Evolutionary conservation across 83 land plant genomes (phyloP).

Genomic region (Larix sibirica): DNA sequence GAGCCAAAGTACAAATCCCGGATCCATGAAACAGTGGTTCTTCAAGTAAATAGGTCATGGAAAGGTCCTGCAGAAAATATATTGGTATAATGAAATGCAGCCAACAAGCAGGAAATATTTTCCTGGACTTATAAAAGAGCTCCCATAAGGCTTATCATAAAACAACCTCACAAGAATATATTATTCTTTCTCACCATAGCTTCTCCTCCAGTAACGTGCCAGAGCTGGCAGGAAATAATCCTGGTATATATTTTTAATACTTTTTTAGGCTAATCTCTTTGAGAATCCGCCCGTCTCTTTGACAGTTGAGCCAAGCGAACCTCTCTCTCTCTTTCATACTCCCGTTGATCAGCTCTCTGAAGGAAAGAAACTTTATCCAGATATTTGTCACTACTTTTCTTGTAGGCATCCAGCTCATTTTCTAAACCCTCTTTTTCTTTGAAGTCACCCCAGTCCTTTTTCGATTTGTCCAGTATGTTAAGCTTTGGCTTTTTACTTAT

Average conservation of each 20-base stretch:
- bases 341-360: conserved; percentile 82
- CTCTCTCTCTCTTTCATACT: conserved; percentile 89
- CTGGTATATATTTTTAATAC: not conserved
- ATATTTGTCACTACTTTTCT: conserved; percentile 96
- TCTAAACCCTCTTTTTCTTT: conserved; percentile 87
- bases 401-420: conserved; percentile 94
- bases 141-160: not conserved
- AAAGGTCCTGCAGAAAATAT: not conserved
- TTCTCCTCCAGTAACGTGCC: not conserved
- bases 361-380: conserved; percentile 89
- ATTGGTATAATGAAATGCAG: not conserved
- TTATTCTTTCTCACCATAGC: not conserved
- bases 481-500: conserved; percentile 88
- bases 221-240: not conserved
- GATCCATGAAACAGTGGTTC: conserved; percentile 7
- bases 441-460: conserved; percentile 97
- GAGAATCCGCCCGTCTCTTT: not conserved
- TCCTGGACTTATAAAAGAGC: not conserved
- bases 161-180: not conserved
- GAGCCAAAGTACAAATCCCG: not conserved
- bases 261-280: conserved; percentile 24
- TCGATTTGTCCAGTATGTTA: conserved; percentile 93
- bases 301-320: no score
- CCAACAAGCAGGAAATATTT: not conserved
- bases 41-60: not conserved